These are phyloP conservation scores for Mycena sp. DNA, from an alignment of 1,284 basidiomycete genomes.

Conservation along the genomic window DNA sequence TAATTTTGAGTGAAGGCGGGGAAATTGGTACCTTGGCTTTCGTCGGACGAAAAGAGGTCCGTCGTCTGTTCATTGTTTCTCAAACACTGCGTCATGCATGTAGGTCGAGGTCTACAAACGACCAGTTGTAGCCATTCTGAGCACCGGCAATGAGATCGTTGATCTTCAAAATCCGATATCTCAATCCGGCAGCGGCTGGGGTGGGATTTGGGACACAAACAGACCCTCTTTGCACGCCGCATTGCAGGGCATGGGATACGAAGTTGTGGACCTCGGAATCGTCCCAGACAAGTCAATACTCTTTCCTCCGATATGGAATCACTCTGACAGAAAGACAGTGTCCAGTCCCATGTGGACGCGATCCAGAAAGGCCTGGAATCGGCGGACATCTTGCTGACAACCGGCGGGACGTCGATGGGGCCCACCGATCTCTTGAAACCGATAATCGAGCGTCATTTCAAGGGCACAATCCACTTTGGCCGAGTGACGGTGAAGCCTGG, in stretches of 20 bases:
- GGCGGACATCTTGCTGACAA: constrained; percentile 84
- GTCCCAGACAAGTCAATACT: constrained; percentile 69
- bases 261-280: constrained; percentile 86
- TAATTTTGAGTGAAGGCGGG: constrained; percentile 75
- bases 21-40: constrained; percentile 89
- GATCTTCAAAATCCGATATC: constrained; percentile 62
- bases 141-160: constrained; percentile 86
- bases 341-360: constrained; percentile 67
- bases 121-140: constrained; percentile 82
- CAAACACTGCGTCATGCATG: no score
- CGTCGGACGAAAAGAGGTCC: constrained; percentile 76
- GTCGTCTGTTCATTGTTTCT: constrained; percentile 26
- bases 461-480: constrained; percentile 84
- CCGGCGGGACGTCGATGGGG: constrained; percentile 93
- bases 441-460: constrained; percentile 81
- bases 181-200: constrained; percentile 60
- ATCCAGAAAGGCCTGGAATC: constrained; percentile 64
- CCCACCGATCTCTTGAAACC: constrained; percentile 89
- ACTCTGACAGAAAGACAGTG: constrained; percentile 47
- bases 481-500: constrained; percentile 77
- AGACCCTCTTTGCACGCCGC: constrained; percentile 79
- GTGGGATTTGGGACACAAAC: constrained; percentile 86
- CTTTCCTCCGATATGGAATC: not conserved
- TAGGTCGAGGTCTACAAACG: constrained; percentile 75
- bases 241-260: constrained; percentile 77